Evolutionary conservation across 495 filamentous ascomycete species (phyloP).

Genomic region (Arthonia radiata): DNA sequence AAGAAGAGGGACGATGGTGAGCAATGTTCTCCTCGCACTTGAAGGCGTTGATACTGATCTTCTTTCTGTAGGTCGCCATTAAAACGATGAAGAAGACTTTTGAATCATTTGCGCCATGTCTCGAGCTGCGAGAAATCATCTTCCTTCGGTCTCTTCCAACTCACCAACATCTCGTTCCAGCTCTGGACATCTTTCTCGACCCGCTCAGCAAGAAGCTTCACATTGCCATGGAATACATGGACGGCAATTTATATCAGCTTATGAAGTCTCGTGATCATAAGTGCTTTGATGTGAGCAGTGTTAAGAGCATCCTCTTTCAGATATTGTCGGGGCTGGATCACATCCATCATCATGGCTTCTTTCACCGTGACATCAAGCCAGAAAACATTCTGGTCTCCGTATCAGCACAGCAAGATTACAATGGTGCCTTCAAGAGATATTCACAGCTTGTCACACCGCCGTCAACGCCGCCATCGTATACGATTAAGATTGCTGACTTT

Average conservation of each 20-base stretch:
- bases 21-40: too few species aligned
- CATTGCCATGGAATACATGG: slow-evolving; percentile 99
- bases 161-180: slow-evolving; percentile 82
- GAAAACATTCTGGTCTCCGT: slow-evolving; percentile 97
- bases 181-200: slow-evolving; percentile 95
- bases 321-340: slow-evolving; percentile 91
- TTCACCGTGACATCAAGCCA: slow-evolving; percentile 97
- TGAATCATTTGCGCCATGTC: slow-evolving; percentile 65
- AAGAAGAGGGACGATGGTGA: slow-evolving; percentile 77
- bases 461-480: slow-evolving; percentile 75
- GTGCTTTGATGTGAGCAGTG: slow-evolving; percentile 62
- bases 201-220: slow-evolving; percentile 87
- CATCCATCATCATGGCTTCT: slow-evolving; percentile 91
- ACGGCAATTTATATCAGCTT: slow-evolving; percentile 93
- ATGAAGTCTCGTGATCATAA: slow-evolving; percentile 98
- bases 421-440: slow-evolving; percentile 64
- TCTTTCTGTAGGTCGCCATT: slow-evolving; percentile 58
- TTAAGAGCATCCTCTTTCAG: slow-evolving; percentile 95
- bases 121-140: slow-evolving; percentile 88
- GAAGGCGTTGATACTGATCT: too few species aligned
- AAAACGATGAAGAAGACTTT: slow-evolving; percentile 99
- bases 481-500: slow-evolving; percentile 98
- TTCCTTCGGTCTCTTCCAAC: slow-evolving; percentile 72
- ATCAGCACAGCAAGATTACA: slow-evolving; percentile 55
- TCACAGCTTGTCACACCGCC: slow-evolving; percentile 85